These are phyloP conservation scores for Apiospora phragmitis DNA, from an alignment of 2,329 filamentous ascomycete genomes.

Conservation along the genomic window DNA sequence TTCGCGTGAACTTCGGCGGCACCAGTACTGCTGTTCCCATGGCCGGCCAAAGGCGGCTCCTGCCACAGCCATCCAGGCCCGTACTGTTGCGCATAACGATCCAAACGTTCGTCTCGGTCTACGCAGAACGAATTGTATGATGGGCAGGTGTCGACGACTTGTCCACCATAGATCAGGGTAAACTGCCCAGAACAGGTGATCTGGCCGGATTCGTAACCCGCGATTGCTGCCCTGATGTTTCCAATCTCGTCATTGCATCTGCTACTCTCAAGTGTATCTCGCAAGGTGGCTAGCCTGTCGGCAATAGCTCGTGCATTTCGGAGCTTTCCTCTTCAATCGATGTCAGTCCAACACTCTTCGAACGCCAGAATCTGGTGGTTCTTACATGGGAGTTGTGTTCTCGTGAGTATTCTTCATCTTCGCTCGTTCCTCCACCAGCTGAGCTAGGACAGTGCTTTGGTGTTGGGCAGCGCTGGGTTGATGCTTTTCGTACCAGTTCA, in stretches of 20 bases:
- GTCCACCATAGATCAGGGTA: slow-evolving; percentile 44
- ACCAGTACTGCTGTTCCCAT: slow-evolving; percentile 2
- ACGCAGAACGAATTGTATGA: slow-evolving; percentile 39
- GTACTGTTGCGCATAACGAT: slow-evolving; percentile 35
- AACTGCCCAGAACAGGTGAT: slow-evolving; percentile 41
- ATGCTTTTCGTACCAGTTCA: slow-evolving; percentile 25
- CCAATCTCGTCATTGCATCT: slow-evolving; percentile 36
- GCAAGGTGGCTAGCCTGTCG: slow-evolving; percentile 34
- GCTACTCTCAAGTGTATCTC: slow-evolving; percentile 31
- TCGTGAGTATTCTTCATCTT: slow-evolving; percentile 33
- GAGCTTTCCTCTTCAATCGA: slow-evolving; percentile 24
- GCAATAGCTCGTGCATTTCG: slow-evolving; percentile 30
- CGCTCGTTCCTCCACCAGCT: slow-evolving; percentile 26
- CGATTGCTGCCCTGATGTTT: slow-evolving; percentile 44
- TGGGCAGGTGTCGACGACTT: slow-evolving; percentile 41
- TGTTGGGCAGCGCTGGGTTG: slow-evolving; percentile 22
- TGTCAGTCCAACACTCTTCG: slow-evolving; percentile 10
- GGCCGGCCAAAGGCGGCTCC: slow-evolving; percentile 40
- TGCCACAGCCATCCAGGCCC: slow-evolving; percentile 48
- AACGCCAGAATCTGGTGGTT: not conserved
- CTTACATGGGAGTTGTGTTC: slow-evolving; percentile 33
- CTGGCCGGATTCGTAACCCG: slow-evolving; percentile 39
- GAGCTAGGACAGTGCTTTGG: not conserved
- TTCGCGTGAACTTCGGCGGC: slow-evolving; percentile 24
- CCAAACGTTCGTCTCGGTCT: slow-evolving; percentile 39